These are phyloP conservation scores for Postia placenta DNA, from an alignment of 768 basidiomycete genomes.

Conservation along the genomic window DNA sequence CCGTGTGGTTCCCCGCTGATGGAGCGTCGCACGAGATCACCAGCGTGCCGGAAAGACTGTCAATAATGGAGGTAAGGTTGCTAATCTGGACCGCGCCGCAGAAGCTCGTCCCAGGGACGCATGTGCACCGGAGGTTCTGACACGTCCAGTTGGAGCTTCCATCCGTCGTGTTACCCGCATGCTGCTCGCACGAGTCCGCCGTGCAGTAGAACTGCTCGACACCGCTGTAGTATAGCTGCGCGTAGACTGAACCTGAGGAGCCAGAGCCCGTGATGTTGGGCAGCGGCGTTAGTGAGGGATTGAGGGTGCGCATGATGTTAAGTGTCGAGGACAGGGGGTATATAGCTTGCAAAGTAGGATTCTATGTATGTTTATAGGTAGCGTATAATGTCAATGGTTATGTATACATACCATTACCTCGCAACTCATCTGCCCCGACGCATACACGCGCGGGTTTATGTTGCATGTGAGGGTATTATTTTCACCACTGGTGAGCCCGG, in stretches of 20 bases:
- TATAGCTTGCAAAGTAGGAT: constrained; percentile 75
- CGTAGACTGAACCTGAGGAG: constrained; percentile 43
- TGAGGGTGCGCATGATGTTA: constrained; percentile 73
- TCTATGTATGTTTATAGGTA: constrained; percentile 36
- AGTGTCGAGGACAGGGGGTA: constrained; percentile 69
- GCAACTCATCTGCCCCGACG: constrained; percentile 82
- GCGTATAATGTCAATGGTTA: neutral
- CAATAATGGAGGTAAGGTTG: constrained; percentile 57
- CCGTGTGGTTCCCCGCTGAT: constrained; percentile 36
- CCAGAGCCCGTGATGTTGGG: constrained; percentile 60
- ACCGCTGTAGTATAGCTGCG: constrained; percentile 73
- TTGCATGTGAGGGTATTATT: constrained; percentile 77
- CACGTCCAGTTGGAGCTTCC: constrained; percentile 62
- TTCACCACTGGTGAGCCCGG: constrained; percentile 27
- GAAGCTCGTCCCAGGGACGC: constrained; percentile 63
- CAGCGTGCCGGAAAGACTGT: constrained; percentile 59
- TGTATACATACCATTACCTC: constrained; percentile 60
- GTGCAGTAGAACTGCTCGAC: constrained; percentile 86
- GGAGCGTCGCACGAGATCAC: constrained; percentile 58
- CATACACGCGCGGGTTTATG: constrained; percentile 60
- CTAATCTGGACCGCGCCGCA: constrained; percentile 50
- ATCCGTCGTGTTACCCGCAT: constrained; percentile 29
- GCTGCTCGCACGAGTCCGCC: constrained; percentile 67
- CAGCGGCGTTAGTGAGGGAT: constrained; percentile 63
- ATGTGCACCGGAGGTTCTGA: constrained; percentile 66